These are phyloP conservation scores for Pugionium dolabratum DNA, from an alignment of 345 rosid species.

Conservation along the genomic window DNA sequence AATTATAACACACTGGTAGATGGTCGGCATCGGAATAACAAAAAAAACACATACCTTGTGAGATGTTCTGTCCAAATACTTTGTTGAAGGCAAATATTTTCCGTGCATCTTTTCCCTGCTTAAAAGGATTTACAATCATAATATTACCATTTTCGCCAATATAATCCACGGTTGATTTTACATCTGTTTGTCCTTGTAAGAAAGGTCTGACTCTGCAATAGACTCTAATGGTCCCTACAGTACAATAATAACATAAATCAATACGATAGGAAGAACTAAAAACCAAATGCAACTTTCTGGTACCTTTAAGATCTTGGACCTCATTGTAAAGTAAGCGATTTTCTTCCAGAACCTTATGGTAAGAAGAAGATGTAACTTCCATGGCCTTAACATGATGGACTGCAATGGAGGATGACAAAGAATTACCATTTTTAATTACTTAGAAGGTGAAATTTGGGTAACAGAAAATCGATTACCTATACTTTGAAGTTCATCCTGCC, in stretches of 20 bases:
- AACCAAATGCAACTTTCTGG: slow-evolving; percentile 2
- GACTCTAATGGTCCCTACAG: slow-evolving; percentile 83
- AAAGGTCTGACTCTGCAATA: slow-evolving; percentile 93
- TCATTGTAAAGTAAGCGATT: slow-evolving; percentile 92
- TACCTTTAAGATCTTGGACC: slow-evolving; percentile 98
- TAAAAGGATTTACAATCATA: slow-evolving; percentile 83
- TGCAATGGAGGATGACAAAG: slow-evolving; percentile 33
- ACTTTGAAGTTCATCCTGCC: slow-evolving; percentile 62
- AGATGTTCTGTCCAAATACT: slow-evolving; percentile 66
- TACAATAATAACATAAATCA: slow-evolving; percentile 18
- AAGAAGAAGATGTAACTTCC: slow-evolving; percentile 75
- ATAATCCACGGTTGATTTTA: slow-evolving; percentile 76
- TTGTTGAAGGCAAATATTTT: slow-evolving; percentile 85
- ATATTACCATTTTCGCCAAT: slow-evolving; percentile 96
- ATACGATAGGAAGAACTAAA: not conserved
- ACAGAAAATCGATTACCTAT: slow-evolving; percentile 49
- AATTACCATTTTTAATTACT: not conserved
- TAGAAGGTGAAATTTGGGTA: slow-evolving; percentile 2
- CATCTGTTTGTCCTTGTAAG: slow-evolving; percentile 60
- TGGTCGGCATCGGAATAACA: not conserved
- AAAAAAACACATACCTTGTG: slow-evolving; percentile 62
- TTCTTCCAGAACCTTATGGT: slow-evolving; percentile 86
- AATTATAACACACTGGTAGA: not conserved
- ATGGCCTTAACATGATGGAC: slow-evolving; percentile 68
- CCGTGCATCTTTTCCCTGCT: slow-evolving; percentile 87